Evolutionary conservation across 129 eudicot genomes (phyloP).

Genomic region (Smallanthus sonchifolius): DNA sequence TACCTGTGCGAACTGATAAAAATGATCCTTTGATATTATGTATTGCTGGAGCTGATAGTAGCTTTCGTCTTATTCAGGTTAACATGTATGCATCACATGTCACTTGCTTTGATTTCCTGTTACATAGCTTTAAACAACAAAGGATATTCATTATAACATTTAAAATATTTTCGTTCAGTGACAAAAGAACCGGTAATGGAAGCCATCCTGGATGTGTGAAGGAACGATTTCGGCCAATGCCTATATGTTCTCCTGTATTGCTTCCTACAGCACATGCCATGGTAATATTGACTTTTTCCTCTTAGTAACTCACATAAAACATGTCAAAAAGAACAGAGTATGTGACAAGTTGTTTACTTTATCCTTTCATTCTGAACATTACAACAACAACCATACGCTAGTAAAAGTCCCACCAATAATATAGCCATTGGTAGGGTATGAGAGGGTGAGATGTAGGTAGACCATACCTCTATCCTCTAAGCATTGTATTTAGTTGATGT

Average conservation of each 20-base stretch:
- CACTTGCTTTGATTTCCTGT: conserved; percentile 4
- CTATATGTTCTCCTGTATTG: conserved; percentile 81
- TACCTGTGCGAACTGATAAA: conserved; percentile 72
- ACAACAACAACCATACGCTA: too few relatives aligned
- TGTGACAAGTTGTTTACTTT: not conserved
- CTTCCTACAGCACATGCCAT: conserved; percentile 94
- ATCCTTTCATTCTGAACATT: not conserved
- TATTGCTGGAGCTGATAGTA: conserved; percentile 99
- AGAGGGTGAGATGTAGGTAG: too few relatives aligned
- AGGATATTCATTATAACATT: not conserved
- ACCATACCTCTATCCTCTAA: too few relatives aligned
- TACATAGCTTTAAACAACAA: not conserved
- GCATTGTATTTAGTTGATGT: too few relatives aligned
- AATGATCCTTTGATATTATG: conserved; percentile 90
- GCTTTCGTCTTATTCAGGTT: conserved; percentile 92
- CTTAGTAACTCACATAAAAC: not conserved
- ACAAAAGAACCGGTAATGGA: conserved; percentile 54
- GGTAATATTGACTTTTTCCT: conserved; percentile 40
- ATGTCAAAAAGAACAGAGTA: not conserved
- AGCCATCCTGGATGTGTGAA: conserved; percentile 45
- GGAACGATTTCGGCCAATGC: conserved; percentile 92
- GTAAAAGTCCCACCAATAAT: too few relatives aligned
- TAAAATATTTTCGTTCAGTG: conserved; percentile 38
- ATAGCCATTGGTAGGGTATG: not conserved
- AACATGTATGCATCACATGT: conserved; percentile 57